Evolutionary conservation across 306 rosid species (phyloP).

Genomic region (Acmispon strigosus): DNA sequence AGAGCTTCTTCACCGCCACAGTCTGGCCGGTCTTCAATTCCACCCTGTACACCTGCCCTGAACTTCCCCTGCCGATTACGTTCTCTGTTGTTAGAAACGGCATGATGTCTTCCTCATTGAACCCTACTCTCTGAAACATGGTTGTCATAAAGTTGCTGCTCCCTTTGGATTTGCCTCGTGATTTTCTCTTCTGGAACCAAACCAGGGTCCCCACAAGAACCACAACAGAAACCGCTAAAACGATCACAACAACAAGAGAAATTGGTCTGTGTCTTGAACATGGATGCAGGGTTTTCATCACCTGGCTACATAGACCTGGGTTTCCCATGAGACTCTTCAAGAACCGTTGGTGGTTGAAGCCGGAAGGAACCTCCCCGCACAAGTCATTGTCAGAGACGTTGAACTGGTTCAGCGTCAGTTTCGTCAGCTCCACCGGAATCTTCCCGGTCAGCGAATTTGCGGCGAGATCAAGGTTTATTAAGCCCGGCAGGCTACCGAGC

Average conservation of each 20-base stretch:
- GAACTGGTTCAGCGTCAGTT: constrained; percentile 52
- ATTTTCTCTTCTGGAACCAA: constrained; percentile 38
- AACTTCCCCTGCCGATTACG: constrained; percentile 63
- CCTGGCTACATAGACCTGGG: constrained; percentile 53
- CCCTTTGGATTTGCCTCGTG: constrained; percentile 25
- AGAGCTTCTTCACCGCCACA: constrained; percentile 70
- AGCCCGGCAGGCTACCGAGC: constrained; percentile 46
- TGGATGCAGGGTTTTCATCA: constrained; percentile 32
- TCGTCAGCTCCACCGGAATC: constrained; percentile 58
- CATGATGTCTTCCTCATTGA: constrained; percentile 58
- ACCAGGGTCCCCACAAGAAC: constrained; percentile 38
- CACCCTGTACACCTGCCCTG: constrained; percentile 62
- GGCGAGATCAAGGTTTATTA: constrained; percentile 67
- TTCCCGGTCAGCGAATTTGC: constrained; percentile 48
- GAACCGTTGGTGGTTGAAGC: constrained; percentile 31
- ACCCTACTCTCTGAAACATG: constrained; percentile 52
- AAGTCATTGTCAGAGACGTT: constrained; percentile 55
- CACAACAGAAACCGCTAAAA: constrained; percentile 22
- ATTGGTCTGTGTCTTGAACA: constrained; percentile 42
- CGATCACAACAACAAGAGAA: constrained; percentile 18
- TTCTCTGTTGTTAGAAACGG: constrained; percentile 35
- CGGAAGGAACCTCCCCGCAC: constrained; percentile 57
- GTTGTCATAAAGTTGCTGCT: constrained; percentile 28
- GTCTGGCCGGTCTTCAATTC: constrained; percentile 47
- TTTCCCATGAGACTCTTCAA: constrained; percentile 44